Evolutionary conservation across 441 rosid genomes (phyloP).

Genomic region (Breynia disticha): DNA sequence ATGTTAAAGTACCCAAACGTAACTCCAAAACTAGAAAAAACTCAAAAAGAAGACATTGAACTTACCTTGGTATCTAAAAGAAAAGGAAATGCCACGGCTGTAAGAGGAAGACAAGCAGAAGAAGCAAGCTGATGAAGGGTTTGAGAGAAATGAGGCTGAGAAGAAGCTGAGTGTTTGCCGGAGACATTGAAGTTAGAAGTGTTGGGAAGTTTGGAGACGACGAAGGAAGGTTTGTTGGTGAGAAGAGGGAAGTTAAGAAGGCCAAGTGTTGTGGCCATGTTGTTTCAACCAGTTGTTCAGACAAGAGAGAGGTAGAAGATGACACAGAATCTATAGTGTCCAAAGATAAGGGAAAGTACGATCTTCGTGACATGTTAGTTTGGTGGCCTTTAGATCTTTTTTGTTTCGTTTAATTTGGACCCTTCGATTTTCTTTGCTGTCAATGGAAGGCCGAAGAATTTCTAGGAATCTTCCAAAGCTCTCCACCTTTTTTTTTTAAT

Average conservation of each 20-base stretch:
- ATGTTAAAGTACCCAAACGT: background rate
- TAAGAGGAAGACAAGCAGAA: slow-evolving; percentile 44
- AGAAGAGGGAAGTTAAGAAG: slow-evolving; percentile 34
- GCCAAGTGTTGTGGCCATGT: slow-evolving; percentile 72
- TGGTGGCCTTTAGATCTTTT: no score
- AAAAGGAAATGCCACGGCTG: slow-evolving; percentile 53
- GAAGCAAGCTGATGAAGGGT: slow-evolving; percentile 28
- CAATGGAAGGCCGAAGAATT: no score
- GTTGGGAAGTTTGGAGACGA: slow-evolving; percentile 17
- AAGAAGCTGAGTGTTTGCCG: background rate
- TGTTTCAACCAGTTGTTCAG: background rate
- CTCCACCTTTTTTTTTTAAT: no score
- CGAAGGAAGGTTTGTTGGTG: slow-evolving; percentile 18
- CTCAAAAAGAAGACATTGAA: background rate
- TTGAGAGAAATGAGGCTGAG: slow-evolving; percentile 23
- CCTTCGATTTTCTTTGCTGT: no score
- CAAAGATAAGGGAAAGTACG: no score
- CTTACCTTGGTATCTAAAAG: slow-evolving; percentile 51
- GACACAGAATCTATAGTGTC: background rate
- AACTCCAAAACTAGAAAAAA: background rate
- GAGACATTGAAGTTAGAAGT: slow-evolving; percentile 15
- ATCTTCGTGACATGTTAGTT: no score
- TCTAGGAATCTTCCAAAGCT: no score
- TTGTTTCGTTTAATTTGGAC: no score
- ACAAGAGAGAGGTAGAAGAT: background rate